Evolutionary conservation across 208 protist species (phyloP).

Genomic region (Crithidia expoeki): DNA sequence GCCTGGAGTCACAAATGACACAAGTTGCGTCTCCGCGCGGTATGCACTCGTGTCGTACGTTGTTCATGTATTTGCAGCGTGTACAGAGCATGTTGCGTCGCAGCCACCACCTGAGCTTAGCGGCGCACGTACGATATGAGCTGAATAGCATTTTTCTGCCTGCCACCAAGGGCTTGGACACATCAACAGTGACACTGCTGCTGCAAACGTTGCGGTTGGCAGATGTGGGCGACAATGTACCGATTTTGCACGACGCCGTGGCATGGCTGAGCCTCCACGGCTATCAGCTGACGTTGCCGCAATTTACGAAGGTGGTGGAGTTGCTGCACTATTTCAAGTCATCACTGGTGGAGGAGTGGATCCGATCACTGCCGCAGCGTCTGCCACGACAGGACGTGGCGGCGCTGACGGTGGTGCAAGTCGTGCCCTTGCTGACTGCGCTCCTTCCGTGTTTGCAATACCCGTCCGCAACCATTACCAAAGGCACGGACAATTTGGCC

Average conservation of each 20-base stretch:
- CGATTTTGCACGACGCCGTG: constrained; percentile 48
- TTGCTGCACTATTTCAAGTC: constrained; percentile 18
- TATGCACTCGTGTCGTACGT: background rate
- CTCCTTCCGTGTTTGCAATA: background rate
- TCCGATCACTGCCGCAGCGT: constrained; percentile 6
- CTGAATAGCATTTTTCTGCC: constrained; percentile 30
- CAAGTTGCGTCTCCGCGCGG: background rate
- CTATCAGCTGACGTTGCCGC: background rate
- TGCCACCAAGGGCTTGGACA: constrained; percentile 45
- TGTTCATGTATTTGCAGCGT: constrained; percentile 20
- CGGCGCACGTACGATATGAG: background rate
- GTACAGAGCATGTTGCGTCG: constrained; percentile 13
- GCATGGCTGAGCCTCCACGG: constrained; percentile 44
- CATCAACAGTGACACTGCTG: constrained; percentile 38
- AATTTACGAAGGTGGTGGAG: constrained; percentile 8
- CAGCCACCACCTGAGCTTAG: background rate
- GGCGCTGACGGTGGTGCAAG: constrained; percentile 6
- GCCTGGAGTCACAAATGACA: background rate
- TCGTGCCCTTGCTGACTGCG: constrained; percentile 8
- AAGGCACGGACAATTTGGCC: background rate
- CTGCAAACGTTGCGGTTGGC: constrained; percentile 46
- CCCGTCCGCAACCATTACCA: background rate
- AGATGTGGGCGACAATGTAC: constrained; percentile 26
- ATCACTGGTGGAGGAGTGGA: constrained; percentile 8
- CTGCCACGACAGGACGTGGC: background rate